Evolutionary conservation across 768 basidiomycete species (phyloP), one percentile per base, ranked within the genome.

Genomic region (Phallus indusiatus): DNA sequence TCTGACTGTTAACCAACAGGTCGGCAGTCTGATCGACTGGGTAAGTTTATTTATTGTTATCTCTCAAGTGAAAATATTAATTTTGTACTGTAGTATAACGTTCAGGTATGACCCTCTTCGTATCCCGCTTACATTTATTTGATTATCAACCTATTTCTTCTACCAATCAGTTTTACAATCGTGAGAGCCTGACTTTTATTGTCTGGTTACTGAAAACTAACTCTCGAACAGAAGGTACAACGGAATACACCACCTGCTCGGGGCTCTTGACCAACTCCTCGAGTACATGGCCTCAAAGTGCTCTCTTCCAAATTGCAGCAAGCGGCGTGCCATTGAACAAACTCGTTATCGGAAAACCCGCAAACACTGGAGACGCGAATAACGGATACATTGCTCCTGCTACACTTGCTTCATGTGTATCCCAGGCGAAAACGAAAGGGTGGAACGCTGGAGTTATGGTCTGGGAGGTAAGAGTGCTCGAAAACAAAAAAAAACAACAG

Each of bases 341-440:
- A 70, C 74, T 89, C 53, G 81, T 89, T 61, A 86, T 90, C 65
- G 87, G 86, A 4, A 90, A 90, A 70, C 87, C 86, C 1, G 82
- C 81, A 1, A 76, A 69, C 22, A 57, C 75, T 0, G 65, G 64
- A 2, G 81, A 82, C 55, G 83, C 84, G 2, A 76, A 61, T 61
- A 85, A 80, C 62, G 83, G 85, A 7, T 88, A 79, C 70, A 83
- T 90, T 64, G 73, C 71, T 35, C 75, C 84, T 1, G 68, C 75
- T 1, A 79, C 78, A 16, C 73, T 90, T 18, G 78, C 82, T 0
- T 68, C 70, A 1, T 90, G 89, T 66, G 72, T 89, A 33, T 64
- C 75, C 17, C 73, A 83, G 68, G 88, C 84, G 0, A 79, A 81
- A 63, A 65, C 63, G n/a, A 60, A 77, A 60, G 87, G 85, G 28